Base-by-base conservation (phyloP, 768 basidiomycete species). In the Tylopilus intermedius region DNA sequence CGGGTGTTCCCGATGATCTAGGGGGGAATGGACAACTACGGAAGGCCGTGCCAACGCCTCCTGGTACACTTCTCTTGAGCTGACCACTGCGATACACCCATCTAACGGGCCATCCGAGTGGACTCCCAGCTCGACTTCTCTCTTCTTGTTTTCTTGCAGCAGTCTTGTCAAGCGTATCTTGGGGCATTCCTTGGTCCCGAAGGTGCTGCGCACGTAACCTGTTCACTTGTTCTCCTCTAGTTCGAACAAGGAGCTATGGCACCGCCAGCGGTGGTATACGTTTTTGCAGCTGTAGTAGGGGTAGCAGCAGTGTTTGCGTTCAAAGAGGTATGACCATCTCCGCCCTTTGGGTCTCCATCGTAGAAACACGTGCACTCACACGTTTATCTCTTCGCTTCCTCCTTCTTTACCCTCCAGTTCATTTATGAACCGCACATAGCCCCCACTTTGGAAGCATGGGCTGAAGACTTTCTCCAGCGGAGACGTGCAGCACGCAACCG, bases 341-440 rank as follows among this genome's bases (percentile, higher is more conserved):
- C 22, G 11, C 32, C 24, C 42, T 47, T 33, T n/a, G 26, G 8
- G 45, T 35, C 38, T 22, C 40, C 21, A 4, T 18, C 42, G 35
- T 39, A 22, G 39, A 50, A 54, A 57, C 62, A 59, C 43, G 54
- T 61, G 58, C 49, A 41, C 63, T 58, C 50, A 62, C 51, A 62
- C 62, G 54, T 61, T 47, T 39, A 33, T 50, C 48, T 54, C 6
- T 42, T 48, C 48, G 2, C 14, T 26, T 21, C 26, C 30, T 30
- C 30, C 30, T 30, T 30, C 11, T 30, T 15, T 37, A 29, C 27
- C 18, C 40, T 42, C 33, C 53, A 88, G 85, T 81, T 82, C 50
- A 78, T 88, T 27, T 86, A 84, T 52, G 83, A 84, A 56, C 84
- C 84, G 9, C 83, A 85, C 53, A 76, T 87, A 52, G 83, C 82